Percentiles rank a stretch among this genome's conserved stretches.
Conservation (phyloP, 2,329 filamentous ascomycete species). For the Meredithiella fracta region DNA sequence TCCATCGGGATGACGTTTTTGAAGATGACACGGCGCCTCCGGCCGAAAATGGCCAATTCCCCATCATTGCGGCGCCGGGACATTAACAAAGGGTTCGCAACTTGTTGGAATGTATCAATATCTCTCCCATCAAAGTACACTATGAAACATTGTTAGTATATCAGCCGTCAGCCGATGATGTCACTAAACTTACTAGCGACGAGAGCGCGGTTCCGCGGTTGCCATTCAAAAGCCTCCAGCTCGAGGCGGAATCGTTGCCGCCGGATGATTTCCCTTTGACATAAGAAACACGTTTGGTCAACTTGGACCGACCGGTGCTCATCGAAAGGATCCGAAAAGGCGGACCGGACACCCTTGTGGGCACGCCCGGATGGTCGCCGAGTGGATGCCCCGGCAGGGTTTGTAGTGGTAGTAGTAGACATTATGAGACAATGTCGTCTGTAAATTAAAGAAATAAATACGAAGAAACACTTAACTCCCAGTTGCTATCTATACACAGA, state of each 20-base stretch:
- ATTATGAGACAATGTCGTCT: background rate
- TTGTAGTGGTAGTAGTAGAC: background rate
- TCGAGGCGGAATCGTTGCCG: slow-evolving; percentile 9
- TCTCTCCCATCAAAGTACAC: slow-evolving; percentile 13
- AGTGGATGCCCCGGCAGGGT: background rate
- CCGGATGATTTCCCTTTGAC: slow-evolving; percentile 10
- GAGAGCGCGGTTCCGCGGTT: background rate
- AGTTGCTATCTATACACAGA: too few species aligned
- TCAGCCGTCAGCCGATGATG: background rate
- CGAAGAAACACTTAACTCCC: too few species aligned
- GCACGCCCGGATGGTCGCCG: background rate
- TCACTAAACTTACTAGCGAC: slow-evolving; percentile 8
- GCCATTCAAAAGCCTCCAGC: slow-evolving; percentile 5
- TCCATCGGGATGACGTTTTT: slow-evolving; percentile 13
- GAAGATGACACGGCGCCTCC: slow-evolving; percentile 12
- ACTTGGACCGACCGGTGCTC: slow-evolving; percentile 12
- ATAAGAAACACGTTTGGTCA: slow-evolving; percentile 13
- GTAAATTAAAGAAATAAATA: background rate
- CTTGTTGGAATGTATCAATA: slow-evolving; percentile 12
- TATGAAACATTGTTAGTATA: slow-evolving; percentile 5
- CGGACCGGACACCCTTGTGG: slow-evolving; percentile 6
- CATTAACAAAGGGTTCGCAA: slow-evolving; percentile 4
- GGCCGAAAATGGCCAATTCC: slow-evolving; percentile 7
- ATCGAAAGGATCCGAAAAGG: slow-evolving; percentile 12
- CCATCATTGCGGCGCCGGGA: slow-evolving; percentile 12